phyloP scores from a whole-genome alignment of 2,329 filamentous ascomycete genomes.

The Calonectria fujianensis region DNA sequence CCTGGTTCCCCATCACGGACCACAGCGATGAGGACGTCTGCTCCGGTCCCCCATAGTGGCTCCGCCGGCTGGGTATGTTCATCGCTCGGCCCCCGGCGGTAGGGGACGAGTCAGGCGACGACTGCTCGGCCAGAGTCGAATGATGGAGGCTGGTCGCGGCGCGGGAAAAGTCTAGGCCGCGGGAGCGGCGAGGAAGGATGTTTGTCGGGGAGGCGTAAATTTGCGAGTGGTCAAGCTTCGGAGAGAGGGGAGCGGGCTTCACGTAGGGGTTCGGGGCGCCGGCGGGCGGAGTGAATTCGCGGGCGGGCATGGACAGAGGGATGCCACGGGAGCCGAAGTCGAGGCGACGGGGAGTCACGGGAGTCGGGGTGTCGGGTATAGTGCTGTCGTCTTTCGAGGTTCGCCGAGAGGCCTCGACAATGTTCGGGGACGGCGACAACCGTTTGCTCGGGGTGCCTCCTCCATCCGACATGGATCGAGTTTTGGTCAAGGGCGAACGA shows the following conservation, averaged over 20 bases:
- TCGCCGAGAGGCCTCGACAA: conserved; percentile 71
- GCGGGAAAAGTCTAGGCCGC: conserved; percentile 93
- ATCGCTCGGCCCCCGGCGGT: conserved; percentile 82
- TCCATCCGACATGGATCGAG: conserved; percentile 80
- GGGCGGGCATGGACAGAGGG: conserved; percentile 60
- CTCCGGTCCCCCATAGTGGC: conserved; percentile 70
- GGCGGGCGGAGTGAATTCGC: conserved; percentile 61
- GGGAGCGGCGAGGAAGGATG: conserved; percentile 89
- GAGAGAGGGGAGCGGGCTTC: conserved; percentile 84
- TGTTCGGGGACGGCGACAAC: conserved; percentile 75
- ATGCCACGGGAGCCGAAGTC: conserved; percentile 78
- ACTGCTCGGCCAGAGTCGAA: conserved; percentile 91
- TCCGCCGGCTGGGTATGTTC: conserved; percentile 75
- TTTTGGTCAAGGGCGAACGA: conserved; percentile 69
- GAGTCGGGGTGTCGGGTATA: conserved; percentile 66
- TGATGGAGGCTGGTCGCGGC: conserved; percentile 96
- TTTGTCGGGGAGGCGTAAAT: conserved; percentile 92
- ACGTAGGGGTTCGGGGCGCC: conserved; percentile 60
- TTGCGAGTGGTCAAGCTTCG: conserved; percentile 88
- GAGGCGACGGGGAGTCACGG: conserved; percentile 84
- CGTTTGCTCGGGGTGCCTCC: conserved; percentile 70
- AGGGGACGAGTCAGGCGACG: conserved; percentile 92
- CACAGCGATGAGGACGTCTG: conserved; percentile 84
- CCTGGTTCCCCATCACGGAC: conserved; percentile 81
- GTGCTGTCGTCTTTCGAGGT: conserved; percentile 81